Evolutionary conservation across 2,329 filamentous ascomycete genomes (phyloP).

Genomic region (Pestalotiopsis sp.): DNA sequence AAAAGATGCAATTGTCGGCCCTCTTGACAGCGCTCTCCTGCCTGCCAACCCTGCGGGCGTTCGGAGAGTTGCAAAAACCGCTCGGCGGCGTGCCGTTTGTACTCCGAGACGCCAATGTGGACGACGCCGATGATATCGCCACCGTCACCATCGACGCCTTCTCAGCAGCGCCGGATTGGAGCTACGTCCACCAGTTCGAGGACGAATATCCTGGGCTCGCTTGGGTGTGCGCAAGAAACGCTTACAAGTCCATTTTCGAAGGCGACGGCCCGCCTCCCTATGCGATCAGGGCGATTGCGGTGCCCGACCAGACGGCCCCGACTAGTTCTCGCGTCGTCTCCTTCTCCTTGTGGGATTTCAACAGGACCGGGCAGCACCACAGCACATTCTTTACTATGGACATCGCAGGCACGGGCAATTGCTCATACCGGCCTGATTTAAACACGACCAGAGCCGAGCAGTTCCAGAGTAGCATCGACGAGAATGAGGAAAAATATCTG

Average conservation of each 20-base stretch:
- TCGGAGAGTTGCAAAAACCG: not conserved
- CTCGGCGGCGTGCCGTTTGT: not conserved
- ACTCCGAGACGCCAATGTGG: not conserved
- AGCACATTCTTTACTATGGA: not conserved
- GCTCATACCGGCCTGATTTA: not conserved
- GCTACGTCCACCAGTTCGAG: conserved; percentile 7
- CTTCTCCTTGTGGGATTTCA: not conserved
- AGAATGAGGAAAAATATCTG: not conserved
- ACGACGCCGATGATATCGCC: conserved; percentile 4
- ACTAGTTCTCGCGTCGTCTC: not conserved
- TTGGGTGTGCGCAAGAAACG: not conserved
- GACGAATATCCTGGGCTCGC: conserved; percentile 3
- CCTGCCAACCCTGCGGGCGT: not conserved
- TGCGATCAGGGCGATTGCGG: not conserved
- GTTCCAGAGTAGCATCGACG: not conserved
- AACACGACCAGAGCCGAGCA: conserved; percentile 3
- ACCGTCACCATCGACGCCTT: conserved; percentile 7
- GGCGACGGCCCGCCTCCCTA: not conserved
- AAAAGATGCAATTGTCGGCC: not conserved
- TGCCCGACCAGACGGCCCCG: conserved; percentile 2
- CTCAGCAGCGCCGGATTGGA: not conserved
- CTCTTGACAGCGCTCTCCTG: not conserved
- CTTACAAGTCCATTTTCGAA: not conserved
- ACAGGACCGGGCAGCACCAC: not conserved
- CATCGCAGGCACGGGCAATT: not conserved